These are phyloP conservation scores for Colletotrichum horii DNA, from an alignment of 2,329 filamentous ascomycete genomes.

Conservation along the genomic window DNA sequence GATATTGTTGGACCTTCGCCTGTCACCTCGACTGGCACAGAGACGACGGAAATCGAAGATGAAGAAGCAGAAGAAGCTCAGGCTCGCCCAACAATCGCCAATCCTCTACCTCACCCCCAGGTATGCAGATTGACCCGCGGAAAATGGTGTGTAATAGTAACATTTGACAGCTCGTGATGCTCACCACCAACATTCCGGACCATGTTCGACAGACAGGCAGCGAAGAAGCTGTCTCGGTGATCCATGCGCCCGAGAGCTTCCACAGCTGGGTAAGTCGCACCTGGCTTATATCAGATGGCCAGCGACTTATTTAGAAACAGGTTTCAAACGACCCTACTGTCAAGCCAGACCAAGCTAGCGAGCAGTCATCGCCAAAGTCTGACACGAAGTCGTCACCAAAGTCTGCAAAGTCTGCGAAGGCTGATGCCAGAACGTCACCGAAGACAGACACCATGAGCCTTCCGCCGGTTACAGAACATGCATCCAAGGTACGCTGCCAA, in stretches of 20 bases:
- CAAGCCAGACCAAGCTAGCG: slow-evolving; percentile 38
- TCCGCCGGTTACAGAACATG: slow-evolving; percentile 37
- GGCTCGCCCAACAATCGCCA: slow-evolving; percentile 37
- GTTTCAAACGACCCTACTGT: slow-evolving; percentile 44
- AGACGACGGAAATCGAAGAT: slow-evolving; percentile 84
- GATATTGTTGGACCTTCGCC: slow-evolving; percentile 82
- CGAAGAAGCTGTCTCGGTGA: slow-evolving; percentile 87
- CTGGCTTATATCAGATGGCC: background rate
- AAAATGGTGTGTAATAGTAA: background rate
- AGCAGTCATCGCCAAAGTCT: slow-evolving; percentile 41
- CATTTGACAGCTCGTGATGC: slow-evolving; percentile 49
- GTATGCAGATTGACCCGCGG: slow-evolving; percentile 28
- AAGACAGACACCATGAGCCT: slow-evolving; percentile 41
- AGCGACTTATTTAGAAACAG: slow-evolving; percentile 36
- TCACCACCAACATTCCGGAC: slow-evolving; percentile 63
- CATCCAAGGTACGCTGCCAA: slow-evolving; percentile 36
- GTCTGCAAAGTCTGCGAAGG: background rate
- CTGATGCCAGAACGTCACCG: slow-evolving; percentile 36
- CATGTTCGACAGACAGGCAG: slow-evolving; percentile 63
- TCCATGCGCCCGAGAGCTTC: slow-evolving; percentile 87
- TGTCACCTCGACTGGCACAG: slow-evolving; percentile 84
- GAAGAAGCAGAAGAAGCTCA: slow-evolving; percentile 69
- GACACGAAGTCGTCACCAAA: slow-evolving; percentile 30
- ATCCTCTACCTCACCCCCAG: slow-evolving; percentile 41
- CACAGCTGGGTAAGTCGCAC: slow-evolving; percentile 72